Conservation (phyloP, 2,329 filamentous ascomycete genomes). For the Monilinia polystroma region DNA sequence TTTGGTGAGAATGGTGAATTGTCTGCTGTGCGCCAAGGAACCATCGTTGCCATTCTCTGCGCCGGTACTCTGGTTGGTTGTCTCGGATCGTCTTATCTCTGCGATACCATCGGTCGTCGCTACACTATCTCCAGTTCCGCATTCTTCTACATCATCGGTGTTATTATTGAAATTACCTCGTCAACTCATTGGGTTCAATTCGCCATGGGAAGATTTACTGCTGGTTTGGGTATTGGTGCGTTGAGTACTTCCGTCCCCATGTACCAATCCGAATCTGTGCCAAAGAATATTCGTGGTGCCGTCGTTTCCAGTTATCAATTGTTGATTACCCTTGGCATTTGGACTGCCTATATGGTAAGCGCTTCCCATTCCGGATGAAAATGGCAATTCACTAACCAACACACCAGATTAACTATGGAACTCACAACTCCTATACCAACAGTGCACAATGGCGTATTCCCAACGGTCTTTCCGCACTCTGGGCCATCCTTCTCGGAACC, state of each 20-base stretch:
- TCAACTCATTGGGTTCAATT: conserved; percentile 60
- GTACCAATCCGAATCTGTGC: conserved; percentile 67
- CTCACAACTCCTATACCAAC: conserved; percentile 45
- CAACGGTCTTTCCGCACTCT: conserved; percentile 55
- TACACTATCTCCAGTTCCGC: conserved; percentile 61
- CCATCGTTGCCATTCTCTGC: conserved; percentile 62
- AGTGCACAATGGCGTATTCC: conserved; percentile 63
- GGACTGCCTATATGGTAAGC: conserved; percentile 52
- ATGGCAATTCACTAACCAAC: conserved; percentile 40
- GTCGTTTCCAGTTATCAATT: conserved; percentile 66
- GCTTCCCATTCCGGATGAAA: not conserved
- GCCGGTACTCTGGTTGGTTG: conserved; percentile 60
- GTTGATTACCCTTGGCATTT: conserved; percentile 68
- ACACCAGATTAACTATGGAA: conserved; percentile 58
- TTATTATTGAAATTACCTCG: conserved; percentile 62
- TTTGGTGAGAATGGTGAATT: conserved; percentile 54
- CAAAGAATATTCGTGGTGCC: conserved; percentile 61
- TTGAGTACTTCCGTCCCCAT: conserved; percentile 65
- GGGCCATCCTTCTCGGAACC: conserved; percentile 52
- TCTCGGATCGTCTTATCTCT: conserved; percentile 57
- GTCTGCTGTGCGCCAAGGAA: conserved; percentile 57
- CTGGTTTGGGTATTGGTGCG: conserved; percentile 63
- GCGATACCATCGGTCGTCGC: conserved; percentile 61
- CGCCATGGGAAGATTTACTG: conserved; percentile 63
- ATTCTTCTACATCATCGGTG: conserved; percentile 60